Evolutionary conservation across 129 eudicot genomes (phyloP).

Genomic region (Escallonia rubra): DNA sequence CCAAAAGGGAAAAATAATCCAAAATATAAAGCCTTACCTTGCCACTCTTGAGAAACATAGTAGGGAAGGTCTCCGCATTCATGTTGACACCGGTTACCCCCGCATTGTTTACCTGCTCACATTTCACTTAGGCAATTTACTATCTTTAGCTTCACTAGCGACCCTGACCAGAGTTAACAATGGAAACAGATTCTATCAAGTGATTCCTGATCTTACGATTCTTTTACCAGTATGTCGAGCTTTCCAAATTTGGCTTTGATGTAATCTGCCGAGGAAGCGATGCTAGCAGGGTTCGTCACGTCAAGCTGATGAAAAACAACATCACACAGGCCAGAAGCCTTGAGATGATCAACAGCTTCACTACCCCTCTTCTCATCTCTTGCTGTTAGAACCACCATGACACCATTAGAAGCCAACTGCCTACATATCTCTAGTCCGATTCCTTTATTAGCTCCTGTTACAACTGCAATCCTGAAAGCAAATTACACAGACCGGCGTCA

Average conservation of each 20-base stretch:
- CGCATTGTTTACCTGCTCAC: neutral
- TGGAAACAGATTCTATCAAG: neutral
- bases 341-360: slow-evolving; percentile 45
- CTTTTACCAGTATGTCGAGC: slow-evolving; percentile 7
- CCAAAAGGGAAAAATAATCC: neutral
- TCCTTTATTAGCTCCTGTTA: slow-evolving; percentile 77
- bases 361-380: slow-evolving; percentile 55
- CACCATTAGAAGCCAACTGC: slow-evolving; percentile 62
- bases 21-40: neutral
- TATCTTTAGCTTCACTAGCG: too few species aligned
- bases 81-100: neutral
- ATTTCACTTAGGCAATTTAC: too few species aligned
- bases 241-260: neutral
- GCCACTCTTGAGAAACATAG: neutral
- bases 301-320: slow-evolving; percentile 12
- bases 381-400: slow-evolving; percentile 56
- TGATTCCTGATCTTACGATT: too few species aligned
- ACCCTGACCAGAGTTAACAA: too few species aligned
- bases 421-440: slow-evolving; percentile 71
- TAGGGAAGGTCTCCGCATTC: neutral
- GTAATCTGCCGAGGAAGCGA: neutral
- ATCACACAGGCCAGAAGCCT: slow-evolving; percentile 26
- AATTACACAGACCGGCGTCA: neutral
- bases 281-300: neutral
- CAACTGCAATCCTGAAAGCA: slow-evolving; percentile 58